Conservation (phyloP, 1,284 basidiomycete species). For the Sanghuangporus sanghuang region DNA sequence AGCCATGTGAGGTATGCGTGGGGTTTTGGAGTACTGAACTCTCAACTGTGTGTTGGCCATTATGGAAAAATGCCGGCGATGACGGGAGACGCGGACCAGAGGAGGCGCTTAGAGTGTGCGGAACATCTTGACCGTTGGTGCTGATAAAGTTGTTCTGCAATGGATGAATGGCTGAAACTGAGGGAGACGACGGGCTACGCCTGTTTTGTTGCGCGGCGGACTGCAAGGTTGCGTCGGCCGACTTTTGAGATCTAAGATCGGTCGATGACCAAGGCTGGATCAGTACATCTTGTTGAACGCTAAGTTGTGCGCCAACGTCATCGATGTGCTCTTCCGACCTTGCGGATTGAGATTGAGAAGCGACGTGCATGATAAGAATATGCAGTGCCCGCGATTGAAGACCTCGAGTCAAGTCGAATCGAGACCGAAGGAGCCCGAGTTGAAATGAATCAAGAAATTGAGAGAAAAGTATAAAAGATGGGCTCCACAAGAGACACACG, state of each 20-base stretch:
- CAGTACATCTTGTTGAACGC: conserved; percentile 30
- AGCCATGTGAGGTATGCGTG: conserved; percentile 33
- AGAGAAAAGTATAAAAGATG: neutral
- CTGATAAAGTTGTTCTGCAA: conserved; percentile 24
- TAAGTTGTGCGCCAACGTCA: conserved; percentile 24
- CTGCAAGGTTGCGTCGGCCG: conserved; percentile 32
- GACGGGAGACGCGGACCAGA: conserved; percentile 28
- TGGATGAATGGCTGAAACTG: conserved; percentile 27
- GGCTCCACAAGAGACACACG: neutral
- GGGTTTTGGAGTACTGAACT: conserved; percentile 36
- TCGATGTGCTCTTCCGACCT: conserved; percentile 23
- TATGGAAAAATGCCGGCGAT: conserved; percentile 25
- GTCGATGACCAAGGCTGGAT: conserved; percentile 38
- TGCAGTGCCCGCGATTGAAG: neutral
- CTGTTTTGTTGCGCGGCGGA: conserved; percentile 28
- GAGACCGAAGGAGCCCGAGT: neutral
- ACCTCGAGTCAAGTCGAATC: no score
- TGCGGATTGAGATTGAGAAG: conserved; percentile 1
- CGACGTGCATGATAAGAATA: neutral
- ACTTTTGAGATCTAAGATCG: conserved; percentile 31
- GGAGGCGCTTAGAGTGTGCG: conserved; percentile 25
- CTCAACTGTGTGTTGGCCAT: conserved; percentile 34
- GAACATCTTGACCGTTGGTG: conserved; percentile 35
- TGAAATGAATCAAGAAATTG: neutral
- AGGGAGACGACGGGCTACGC: conserved; percentile 26